These are phyloP conservation scores for Claviceps spartinae DNA, from an alignment of 2,329 filamentous ascomycete genomes.

Conservation along the genomic window DNA sequence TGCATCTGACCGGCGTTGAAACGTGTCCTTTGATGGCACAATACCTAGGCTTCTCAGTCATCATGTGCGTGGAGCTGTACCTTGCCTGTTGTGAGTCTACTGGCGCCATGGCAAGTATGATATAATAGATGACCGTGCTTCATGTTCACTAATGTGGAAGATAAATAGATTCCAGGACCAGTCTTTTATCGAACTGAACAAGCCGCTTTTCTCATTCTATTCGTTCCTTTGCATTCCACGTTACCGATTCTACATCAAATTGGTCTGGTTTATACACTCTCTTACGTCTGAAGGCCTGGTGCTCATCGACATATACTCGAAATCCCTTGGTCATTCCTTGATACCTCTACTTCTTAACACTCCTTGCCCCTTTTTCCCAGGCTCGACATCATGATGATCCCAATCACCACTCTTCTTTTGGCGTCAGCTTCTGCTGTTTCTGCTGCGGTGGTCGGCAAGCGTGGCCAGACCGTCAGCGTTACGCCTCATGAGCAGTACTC, in stretches of 20 bases:
- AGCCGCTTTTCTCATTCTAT: neutral
- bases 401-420: constrained; percentile 18
- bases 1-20: neutral
- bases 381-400: constrained; percentile 13
- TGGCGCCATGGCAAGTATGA: neutral
- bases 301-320: neutral
- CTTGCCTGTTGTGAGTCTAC: neutral
- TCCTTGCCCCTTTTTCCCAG: neutral
- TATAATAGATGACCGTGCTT: neutral
- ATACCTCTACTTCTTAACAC: neutral
- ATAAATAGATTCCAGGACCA: neutral
- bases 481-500: constrained; percentile 45
- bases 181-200: neutral
- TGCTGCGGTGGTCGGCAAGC: constrained; percentile 13
- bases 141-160: neutral
- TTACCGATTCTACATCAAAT: neutral
- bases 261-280: neutral
- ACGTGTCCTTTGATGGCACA: neutral
- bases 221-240: neutral
- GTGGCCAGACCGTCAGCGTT: constrained; percentile 13
- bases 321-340: neutral
- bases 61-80: neutral
- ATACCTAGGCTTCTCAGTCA: neutral
- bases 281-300: neutral
- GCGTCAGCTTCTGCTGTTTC: constrained; percentile 17